Percentiles rank a stretch among this genome's conserved stretches.
Evolutionary conservation across 2,329 filamentous ascomycete genomes (phyloP).

Genomic region (Aureobasidium sp.): DNA sequence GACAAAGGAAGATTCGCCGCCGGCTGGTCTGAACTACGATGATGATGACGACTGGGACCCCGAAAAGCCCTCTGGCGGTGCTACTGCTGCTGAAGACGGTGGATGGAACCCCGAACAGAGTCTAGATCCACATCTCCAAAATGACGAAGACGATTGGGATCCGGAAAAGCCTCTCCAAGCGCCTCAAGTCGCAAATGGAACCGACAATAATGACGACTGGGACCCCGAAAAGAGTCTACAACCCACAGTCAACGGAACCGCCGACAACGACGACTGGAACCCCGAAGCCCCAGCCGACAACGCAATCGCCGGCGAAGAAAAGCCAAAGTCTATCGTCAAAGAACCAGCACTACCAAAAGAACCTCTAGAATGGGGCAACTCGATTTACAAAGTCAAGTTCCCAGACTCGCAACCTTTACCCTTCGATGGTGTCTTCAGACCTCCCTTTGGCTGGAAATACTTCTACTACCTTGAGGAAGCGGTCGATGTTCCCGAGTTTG

Average conservation of each 20-base stretch:
- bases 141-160: constrained; percentile 40
- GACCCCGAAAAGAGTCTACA: constrained; percentile 52
- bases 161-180: constrained; percentile 30
- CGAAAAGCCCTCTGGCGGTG: constrained; percentile 33
- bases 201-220: constrained; percentile 38
- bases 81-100: constrained; percentile 45
- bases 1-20: constrained; percentile 28
- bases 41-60: constrained; percentile 38
- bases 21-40: constrained; percentile 28
- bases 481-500: constrained; percentile 97
- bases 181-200: constrained; percentile 29
- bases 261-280: constrained; percentile 28
- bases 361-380: constrained; percentile 87
- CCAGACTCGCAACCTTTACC: constrained; percentile 70
- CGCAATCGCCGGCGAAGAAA: constrained; percentile 30
- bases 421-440: constrained; percentile 89
- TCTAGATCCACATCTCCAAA: constrained; percentile 31
- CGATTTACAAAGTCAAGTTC: constrained; percentile 92
- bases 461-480: constrained; percentile 97
- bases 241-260: constrained; percentile 31
- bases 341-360: constrained; percentile 48
- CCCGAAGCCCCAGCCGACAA: constrained; percentile 43
- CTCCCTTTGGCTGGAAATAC: constrained; percentile 98
- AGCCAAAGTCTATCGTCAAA: constrained; percentile 22
- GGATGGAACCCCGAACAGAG: constrained; percentile 50